These are phyloP conservation scores for Trametes elegans DNA, from an alignment of 768 basidiomycete genomes.

Conservation along the genomic window DNA sequence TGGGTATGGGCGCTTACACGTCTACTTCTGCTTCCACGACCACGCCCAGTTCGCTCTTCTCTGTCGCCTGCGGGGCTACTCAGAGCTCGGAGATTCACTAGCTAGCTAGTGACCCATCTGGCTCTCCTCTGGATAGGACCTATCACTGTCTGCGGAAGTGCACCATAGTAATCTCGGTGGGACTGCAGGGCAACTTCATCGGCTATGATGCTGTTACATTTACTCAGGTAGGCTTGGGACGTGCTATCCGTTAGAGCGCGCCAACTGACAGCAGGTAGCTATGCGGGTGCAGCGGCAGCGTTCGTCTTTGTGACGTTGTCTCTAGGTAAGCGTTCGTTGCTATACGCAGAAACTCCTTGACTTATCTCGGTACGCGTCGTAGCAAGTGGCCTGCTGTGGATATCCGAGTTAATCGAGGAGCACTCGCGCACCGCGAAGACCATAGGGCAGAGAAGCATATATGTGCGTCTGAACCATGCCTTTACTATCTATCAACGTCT, in stretches of 20 bases:
- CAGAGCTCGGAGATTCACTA: background rate
- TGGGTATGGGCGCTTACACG: background rate
- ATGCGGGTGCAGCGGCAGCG: conserved; percentile 70
- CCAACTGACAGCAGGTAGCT: conserved; percentile 41
- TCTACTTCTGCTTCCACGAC: background rate
- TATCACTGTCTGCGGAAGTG: too few relatives aligned
- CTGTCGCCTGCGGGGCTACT: background rate
- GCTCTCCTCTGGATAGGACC: background rate
- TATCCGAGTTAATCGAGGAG: conserved; percentile 95
- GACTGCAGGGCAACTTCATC: conserved; percentile 1
- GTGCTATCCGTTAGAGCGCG: background rate
- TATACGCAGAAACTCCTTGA: background rate
- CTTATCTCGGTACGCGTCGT: conserved; percentile 4
- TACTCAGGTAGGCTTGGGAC: conserved; percentile 13
- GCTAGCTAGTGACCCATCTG: too few relatives aligned
- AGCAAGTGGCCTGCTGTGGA: conserved; percentile 93
- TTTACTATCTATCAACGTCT: background rate
- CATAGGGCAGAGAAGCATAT: conserved; percentile 82
- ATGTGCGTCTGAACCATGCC: conserved; percentile 51
- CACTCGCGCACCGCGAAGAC: conserved; percentile 79
- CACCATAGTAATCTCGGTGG: background rate
- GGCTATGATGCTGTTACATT: conserved; percentile 19
- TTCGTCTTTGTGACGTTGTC: conserved; percentile 92
- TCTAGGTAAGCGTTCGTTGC: conserved; percentile 53
- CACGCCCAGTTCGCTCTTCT: background rate